A percentile compares a stretch with the other conserved stretches of the same genome.
phyloP scores from a whole-genome alignment of 2,329 filamentous ascomycete genomes.

The Chaetomiaceae sp. region DNA sequence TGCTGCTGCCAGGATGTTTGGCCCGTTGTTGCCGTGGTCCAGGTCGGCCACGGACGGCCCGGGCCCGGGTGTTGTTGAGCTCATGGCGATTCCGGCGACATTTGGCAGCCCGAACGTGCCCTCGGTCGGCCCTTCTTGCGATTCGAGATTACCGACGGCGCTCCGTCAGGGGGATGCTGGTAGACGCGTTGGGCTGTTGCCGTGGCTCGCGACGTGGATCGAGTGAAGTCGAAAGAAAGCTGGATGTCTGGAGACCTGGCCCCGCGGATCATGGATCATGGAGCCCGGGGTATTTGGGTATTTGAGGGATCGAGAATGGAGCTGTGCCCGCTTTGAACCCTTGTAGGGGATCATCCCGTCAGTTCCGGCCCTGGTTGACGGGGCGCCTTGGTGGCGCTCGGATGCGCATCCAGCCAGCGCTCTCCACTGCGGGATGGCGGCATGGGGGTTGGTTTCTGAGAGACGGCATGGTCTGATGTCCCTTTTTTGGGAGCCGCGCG shows the following conservation, averaged over 20 bases:
- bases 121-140: background rate
- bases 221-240: background rate
- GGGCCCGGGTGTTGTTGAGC: background rate
- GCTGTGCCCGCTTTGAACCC: no score
- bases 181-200: background rate
- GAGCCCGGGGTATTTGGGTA: background rate
- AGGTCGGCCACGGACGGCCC: background rate
- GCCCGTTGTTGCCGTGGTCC: slow-evolving; percentile 9
- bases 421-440: background rate
- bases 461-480: background rate
- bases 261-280: background rate
- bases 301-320: background rate
- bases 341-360: background rate
- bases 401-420: background rate
- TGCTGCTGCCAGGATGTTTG: slow-evolving; percentile 22
- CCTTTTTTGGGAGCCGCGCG: no score
- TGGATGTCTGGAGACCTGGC: background rate
- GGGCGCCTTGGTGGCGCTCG: background rate
- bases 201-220: background rate
- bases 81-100: slow-evolving; percentile 5
- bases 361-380: background rate
- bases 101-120: background rate
- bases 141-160: background rate
- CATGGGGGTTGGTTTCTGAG: background rate
- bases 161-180: background rate